Evolutionary conservation across 2,329 filamentous ascomycete species (phyloP).

Genomic region (Pseudogymnoascus sp.): DNA sequence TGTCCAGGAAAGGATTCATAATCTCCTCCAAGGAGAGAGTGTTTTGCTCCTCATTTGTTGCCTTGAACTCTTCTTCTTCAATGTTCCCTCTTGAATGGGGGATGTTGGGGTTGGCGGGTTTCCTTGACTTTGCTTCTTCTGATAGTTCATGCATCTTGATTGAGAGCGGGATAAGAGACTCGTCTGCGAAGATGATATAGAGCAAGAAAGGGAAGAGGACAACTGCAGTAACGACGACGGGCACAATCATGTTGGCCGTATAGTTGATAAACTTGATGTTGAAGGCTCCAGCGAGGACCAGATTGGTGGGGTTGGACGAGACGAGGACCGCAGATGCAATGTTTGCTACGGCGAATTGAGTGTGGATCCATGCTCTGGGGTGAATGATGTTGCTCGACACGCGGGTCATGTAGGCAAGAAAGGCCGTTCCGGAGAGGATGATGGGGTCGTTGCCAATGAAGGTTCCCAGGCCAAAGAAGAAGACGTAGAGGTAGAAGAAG

Average conservation of each 20-base stretch:
- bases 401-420: constrained; percentile 69
- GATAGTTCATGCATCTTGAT: constrained; percentile 64
- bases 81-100: constrained; percentile 52
- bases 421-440: constrained; percentile 66
- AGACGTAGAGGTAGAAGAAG: constrained; percentile 65
- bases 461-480: constrained; percentile 60
- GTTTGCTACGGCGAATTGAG: constrained; percentile 65
- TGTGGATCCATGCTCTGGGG: constrained; percentile 65
- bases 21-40: constrained; percentile 61
- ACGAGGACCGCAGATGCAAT: constrained; percentile 69
- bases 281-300: constrained; percentile 67
- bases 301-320: constrained; percentile 70
- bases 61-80: constrained; percentile 42
- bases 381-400: constrained; percentile 66
- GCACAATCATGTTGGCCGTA: constrained; percentile 71
- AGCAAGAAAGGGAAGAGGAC: constrained; percentile 62
- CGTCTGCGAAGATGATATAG: constrained; percentile 60
- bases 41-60: constrained; percentile 44
- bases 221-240: constrained; percentile 59
- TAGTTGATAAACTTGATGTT: constrained; percentile 64
- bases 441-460: constrained; percentile 72
- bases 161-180: constrained; percentile 53
- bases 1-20: constrained; percentile 68
- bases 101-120: constrained; percentile 66
- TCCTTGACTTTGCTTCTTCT: constrained; percentile 44